phyloP scores from a whole-genome alignment of 2,329 filamentous ascomycete species.

The Chlorencoelia australis region DNA sequence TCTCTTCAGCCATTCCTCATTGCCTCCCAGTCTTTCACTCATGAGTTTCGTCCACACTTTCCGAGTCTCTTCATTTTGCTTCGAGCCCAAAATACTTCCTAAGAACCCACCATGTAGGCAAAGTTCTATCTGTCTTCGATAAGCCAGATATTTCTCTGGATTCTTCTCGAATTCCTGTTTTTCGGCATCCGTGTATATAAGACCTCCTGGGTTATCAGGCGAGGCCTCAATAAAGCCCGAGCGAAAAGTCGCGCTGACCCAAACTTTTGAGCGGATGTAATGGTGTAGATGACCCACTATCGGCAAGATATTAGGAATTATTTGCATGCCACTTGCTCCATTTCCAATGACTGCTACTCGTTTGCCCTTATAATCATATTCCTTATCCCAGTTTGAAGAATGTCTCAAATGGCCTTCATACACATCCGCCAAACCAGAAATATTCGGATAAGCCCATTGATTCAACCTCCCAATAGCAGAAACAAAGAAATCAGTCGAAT shows the following conservation, averaged over 20 bases:
- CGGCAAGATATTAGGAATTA: conserved; percentile 35
- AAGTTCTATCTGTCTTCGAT: conserved; percentile 36
- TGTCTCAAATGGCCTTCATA: conserved; percentile 43
- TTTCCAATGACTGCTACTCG: conserved; percentile 40
- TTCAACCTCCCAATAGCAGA: conserved; percentile 59
- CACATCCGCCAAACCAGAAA: conserved; percentile 38
- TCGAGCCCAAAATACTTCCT: conserved; percentile 42
- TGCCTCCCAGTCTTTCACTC: conserved; percentile 40
- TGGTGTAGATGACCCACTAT: conserved; percentile 13
- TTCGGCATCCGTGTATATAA: conserved; percentile 18
- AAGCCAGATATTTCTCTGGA: conserved; percentile 35
- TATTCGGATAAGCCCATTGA: conserved; percentile 52
- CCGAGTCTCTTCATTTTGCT: conserved; percentile 38
- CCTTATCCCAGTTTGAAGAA: conserved; percentile 49
- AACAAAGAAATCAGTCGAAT: conserved; percentile 29
- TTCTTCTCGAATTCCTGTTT: conserved; percentile 36
- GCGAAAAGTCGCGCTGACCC: conserved; percentile 53
- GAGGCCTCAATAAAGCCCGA: conserved; percentile 24
- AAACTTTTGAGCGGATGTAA: conserved; percentile 43
- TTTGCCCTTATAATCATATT: conserved; percentile 36
- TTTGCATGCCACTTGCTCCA: conserved; percentile 42
- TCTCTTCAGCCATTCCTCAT: conserved; percentile 44
- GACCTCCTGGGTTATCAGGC: too few relatives aligned
- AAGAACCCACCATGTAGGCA: conserved; percentile 35
- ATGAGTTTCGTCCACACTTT: conserved; percentile 43